phyloP scores from a whole-genome alignment of 2,329 filamentous ascomycete species.

The Hymenotorrendiella dingleyae region DNA sequence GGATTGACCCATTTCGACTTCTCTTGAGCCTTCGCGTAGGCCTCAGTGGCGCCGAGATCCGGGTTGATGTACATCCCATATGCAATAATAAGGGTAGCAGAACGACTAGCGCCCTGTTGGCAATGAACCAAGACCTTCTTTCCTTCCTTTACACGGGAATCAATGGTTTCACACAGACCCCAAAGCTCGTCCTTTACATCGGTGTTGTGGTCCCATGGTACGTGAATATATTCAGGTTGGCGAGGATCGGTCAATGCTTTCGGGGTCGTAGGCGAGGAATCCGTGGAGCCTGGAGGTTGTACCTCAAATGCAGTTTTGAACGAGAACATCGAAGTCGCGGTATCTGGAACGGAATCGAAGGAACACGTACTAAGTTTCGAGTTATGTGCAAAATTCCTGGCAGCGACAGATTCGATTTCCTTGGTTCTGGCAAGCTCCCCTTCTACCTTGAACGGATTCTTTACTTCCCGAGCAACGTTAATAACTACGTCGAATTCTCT shows the following conservation, averaged over 20 bases:
- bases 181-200: constrained; percentile 75
- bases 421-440: constrained; percentile 22
- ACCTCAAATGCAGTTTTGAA: constrained; percentile 58
- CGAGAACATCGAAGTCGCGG: constrained; percentile 50
- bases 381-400: constrained; percentile 12
- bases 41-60: constrained; percentile 71
- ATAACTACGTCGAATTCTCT: constrained; percentile 75
- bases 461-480: constrained; percentile 78
- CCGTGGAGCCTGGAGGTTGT: constrained; percentile 32
- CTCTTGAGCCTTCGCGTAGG: constrained; percentile 73
- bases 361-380: background rate
- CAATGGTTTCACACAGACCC: constrained; percentile 69
- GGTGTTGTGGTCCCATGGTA: constrained; percentile 84
- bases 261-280: constrained; percentile 47
- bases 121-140: constrained; percentile 80
- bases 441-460: constrained; percentile 60
- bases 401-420: constrained; percentile 20
- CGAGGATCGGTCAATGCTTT: constrained; percentile 43
- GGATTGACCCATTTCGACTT: constrained; percentile 85
- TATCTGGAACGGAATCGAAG: constrained; percentile 36
- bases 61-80: constrained; percentile 79
- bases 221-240: constrained; percentile 76
- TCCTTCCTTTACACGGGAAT: constrained; percentile 62
- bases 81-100: constrained; percentile 79
- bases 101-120: constrained; percentile 80